Conservation (phyloP, 208 protist species). For the Wallacemonas collosoma region DNA sequence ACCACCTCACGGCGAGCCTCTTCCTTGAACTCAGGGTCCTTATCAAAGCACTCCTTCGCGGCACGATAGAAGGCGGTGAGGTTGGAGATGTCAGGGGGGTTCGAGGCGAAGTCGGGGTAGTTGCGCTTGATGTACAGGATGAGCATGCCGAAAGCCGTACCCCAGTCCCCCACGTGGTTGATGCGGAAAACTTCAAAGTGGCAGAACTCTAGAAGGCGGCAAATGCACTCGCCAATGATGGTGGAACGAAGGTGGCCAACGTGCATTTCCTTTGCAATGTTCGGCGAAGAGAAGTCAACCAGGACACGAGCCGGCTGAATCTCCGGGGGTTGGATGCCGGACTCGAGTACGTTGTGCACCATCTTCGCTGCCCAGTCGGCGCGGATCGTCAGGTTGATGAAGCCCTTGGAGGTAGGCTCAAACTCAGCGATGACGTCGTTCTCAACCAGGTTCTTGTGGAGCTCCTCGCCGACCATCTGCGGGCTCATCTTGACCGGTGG, state of each 20-base stretch:
- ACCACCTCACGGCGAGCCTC: slow-evolving; percentile 91
- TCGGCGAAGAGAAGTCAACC: slow-evolving; percentile 98
- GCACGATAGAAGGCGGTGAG: slow-evolving; percentile 95
- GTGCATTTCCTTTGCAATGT: slow-evolving; percentile 99
- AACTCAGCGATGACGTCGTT: slow-evolving; percentile 88
- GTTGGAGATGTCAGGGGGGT: slow-evolving; percentile 92
- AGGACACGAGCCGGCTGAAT: slow-evolving; percentile 78
- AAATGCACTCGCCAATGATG: slow-evolving; percentile 97
- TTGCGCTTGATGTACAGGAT: slow-evolving; percentile 96
- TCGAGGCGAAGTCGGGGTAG: slow-evolving; percentile 88
- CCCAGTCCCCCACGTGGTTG: slow-evolving; percentile 99
- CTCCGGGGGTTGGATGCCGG: slow-evolving; percentile 72
- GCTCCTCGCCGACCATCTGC: slow-evolving; percentile 75
- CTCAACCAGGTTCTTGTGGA: slow-evolving; percentile 74
- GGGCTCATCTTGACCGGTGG: slow-evolving; percentile 87
- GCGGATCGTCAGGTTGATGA: slow-evolving; percentile 92
- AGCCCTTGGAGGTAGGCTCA: slow-evolving; percentile 89
- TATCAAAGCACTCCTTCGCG: slow-evolving; percentile 94
- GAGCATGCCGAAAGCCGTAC: slow-evolving; percentile 98
- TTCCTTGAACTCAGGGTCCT: slow-evolving; percentile 94
- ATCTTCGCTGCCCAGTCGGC: slow-evolving; percentile 59
- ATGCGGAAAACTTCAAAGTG: slow-evolving; percentile 94
- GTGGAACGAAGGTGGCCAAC: slow-evolving; percentile 98
- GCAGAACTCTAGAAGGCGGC: slow-evolving; percentile 94
- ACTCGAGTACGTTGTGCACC: slow-evolving; percentile 51